Evolutionary conservation across 2,329 filamentous ascomycete species (phyloP).

Genomic region (Seiridium unicorne): DNA sequence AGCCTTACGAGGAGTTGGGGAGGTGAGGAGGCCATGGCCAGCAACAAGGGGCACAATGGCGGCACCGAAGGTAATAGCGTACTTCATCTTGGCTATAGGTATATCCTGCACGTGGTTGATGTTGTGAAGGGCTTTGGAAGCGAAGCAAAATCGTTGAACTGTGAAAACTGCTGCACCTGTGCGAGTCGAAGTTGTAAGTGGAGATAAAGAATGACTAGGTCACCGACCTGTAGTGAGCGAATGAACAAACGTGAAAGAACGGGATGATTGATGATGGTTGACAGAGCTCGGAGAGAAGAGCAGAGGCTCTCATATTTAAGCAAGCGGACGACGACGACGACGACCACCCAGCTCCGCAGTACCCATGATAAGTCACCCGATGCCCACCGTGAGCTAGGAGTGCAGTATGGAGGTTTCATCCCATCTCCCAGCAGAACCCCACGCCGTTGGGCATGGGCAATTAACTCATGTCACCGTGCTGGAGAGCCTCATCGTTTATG

Average conservation of each 20-base stretch:
- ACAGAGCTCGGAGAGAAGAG: background rate
- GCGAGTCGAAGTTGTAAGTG: constrained; percentile 5
- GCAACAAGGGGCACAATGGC: constrained; percentile 35
- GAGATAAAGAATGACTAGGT: constrained; percentile 12
- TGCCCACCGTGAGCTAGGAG: background rate
- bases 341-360: background rate
- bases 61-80: constrained; percentile 9
- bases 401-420: constrained; percentile 1
- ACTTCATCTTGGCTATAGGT: constrained; percentile 15
- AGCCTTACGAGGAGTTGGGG: constrained; percentile 46
- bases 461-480: background rate
- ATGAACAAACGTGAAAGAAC: constrained; percentile 8
- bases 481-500: constrained; percentile 6
- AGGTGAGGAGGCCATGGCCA: constrained; percentile 52
- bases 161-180: constrained; percentile 5
- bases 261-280: constrained; percentile 5
- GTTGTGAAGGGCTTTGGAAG: background rate
- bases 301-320: constrained; percentile 5
- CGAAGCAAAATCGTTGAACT: background rate
- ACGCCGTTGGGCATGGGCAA: background rate
- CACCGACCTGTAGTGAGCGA: constrained; percentile 12
- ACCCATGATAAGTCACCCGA: background rate
- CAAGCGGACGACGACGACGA: background rate
- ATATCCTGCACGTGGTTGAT: background rate
- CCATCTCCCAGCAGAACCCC: background rate